phyloP scores from a whole-genome alignment of 768 basidiomycete species.

The Lactarius trivialis region DNA sequence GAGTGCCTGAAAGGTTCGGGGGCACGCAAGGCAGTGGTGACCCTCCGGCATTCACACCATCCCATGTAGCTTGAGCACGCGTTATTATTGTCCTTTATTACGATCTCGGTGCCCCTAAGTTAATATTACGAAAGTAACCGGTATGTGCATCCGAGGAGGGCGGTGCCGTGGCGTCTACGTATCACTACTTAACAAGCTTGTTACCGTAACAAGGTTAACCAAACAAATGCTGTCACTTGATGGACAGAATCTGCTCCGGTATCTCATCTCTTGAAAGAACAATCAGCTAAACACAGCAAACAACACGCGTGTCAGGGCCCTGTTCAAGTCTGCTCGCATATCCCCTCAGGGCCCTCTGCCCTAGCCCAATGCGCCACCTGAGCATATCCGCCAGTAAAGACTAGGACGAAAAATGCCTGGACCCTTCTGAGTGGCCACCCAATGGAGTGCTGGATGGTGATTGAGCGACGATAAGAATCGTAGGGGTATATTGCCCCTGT shows the following conservation, averaged over 20 bases:
- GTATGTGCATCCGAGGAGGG: no score
- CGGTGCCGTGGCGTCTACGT: no score
- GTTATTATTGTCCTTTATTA: not conserved
- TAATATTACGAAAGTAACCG: no score
- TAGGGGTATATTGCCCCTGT: not conserved
- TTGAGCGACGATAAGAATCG: not conserved
- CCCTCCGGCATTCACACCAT: not conserved
- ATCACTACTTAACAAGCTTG: no score
- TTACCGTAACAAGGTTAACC: no score
- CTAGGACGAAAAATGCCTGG: no score
- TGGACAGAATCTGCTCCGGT: not conserved
- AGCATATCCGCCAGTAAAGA: no score
- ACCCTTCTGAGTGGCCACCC: not conserved
- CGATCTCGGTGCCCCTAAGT: not conserved
- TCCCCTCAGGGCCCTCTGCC: not conserved
- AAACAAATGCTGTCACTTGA: not conserved
- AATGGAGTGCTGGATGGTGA: not conserved
- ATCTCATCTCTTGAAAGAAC: not conserved
- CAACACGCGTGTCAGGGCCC: not conserved
- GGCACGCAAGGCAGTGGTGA: not conserved
- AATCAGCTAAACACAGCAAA: not conserved
- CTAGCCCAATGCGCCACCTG: not conserved
- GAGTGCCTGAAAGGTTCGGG: not conserved
- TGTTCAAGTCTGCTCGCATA: not conserved
- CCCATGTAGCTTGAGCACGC: not conserved